Conservation (phyloP, 768 basidiomycete genomes). For the Kwoniella botswanensis region DNA sequence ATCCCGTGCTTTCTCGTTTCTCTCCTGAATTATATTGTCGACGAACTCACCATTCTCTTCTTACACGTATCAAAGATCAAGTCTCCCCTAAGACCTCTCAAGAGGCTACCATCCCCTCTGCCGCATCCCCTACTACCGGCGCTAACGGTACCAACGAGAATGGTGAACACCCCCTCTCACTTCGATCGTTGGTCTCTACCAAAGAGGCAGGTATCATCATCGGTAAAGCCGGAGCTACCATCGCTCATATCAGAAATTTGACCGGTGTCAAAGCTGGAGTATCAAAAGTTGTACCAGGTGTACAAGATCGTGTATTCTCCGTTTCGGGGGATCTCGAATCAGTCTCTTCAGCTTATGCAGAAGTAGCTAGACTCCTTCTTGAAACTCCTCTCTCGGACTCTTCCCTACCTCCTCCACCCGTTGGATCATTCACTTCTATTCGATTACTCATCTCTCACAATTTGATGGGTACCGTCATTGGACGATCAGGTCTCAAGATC, state of each 20-base stretch:
- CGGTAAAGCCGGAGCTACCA: conserved; percentile 92
- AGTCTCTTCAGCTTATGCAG: conserved; percentile 94
- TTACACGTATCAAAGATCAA: conserved; percentile 25
- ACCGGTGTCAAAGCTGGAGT: conserved; percentile 98
- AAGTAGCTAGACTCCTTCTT: conserved; percentile 88
- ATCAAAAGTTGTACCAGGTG: conserved; percentile 96
- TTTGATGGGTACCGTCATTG: conserved; percentile 98
- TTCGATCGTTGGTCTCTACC: conserved; percentile 92
- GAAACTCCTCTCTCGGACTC: conserved; percentile 75
- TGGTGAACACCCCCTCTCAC: conserved; percentile 64
- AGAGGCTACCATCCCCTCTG: conserved; percentile 27
- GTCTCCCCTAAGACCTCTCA: conserved; percentile 49
- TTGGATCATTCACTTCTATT: conserved; percentile 75
- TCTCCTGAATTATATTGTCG: not conserved
- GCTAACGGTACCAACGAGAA: conserved; percentile 28
- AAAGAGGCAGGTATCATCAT: conserved; percentile 68
- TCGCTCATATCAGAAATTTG: conserved; percentile 92
- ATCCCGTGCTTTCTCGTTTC: not conserved
- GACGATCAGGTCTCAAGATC: conserved; percentile 94
- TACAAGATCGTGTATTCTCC: conserved; percentile 95
- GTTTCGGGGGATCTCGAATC: conserved; percentile 90
- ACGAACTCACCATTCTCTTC: not conserved
- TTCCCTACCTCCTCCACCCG: conserved; percentile 70
- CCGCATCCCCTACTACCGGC: conserved; percentile 14
- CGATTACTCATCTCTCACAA: conserved; percentile 98